Evolutionary conservation across 768 basidiomycete species (phyloP), one percentile per base, ranked within the genome.

Genomic region (Mycena polygramma): DNA sequence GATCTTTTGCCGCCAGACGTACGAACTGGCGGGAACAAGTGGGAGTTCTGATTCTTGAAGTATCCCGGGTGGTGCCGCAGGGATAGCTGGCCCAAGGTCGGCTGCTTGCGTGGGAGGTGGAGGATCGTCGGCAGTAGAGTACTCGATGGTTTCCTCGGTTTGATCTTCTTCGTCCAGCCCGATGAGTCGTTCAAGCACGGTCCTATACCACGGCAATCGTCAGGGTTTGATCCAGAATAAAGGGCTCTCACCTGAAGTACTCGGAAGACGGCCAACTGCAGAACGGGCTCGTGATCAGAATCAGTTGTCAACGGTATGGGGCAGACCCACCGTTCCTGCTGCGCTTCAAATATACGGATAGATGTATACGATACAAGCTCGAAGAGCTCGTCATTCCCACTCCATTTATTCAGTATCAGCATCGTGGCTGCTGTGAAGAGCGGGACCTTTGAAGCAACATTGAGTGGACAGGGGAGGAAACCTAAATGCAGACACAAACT

Each of bases 371-470:
- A 30, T 30, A 58, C 36, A 37, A 10, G 19, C 24, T 55, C 46
- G 8, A 57, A 9, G 2, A 30, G 6, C 30, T 57, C 57, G 20
- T 13, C 35, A 11, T 15, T 24, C 24, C 20, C 7, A 41, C 35
- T 43, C 57, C 46, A 57, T 36, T 49, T 15, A 14, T 26, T 14
- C 19, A 57, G 43, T 1, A 66, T 36, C 48, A 66, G 26, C 2
- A 58, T 36, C 64, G 58, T 66, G 17, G 57, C 64, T 2, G 64
- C 20, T 15, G 45, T 39, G 37, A 66, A 66, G 20, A 66, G 2
- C 15, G 55, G 46, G 37, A 19, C 55, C 52, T 64, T 49, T 6
- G 7, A 5, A 24, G 48, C 20, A 22, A 24, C 15, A 8, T 30
- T 30, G 46, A 48, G 46, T 48, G 8, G 20, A 20, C 8, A 9